Evolutionary conservation across 129 eudicot species (phyloP).

Genomic region (Lactuca sativa): DNA sequence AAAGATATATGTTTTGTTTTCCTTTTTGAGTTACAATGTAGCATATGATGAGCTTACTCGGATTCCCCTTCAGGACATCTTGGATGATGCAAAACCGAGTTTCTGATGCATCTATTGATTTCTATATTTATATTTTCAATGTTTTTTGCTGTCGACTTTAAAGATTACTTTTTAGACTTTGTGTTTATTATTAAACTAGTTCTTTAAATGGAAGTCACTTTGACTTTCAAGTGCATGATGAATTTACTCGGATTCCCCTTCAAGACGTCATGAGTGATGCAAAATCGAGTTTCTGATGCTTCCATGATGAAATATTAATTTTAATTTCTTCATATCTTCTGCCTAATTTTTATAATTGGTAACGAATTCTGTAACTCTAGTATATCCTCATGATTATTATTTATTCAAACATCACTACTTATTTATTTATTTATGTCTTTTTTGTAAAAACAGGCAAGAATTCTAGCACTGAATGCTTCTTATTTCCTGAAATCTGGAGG

Average conservation of each 20-base stretch:
- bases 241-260: constrained; percentile 80
- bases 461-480: constrained; percentile 80
- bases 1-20: neutral
- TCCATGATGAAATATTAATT: neutral
- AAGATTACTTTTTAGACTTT: neutral
- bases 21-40: neutral
- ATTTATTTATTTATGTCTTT: too few relatives aligned
- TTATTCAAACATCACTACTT: neutral
- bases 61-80: constrained; percentile 83
- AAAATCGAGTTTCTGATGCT: constrained; percentile 80
- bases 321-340: neutral
- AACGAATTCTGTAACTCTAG: neutral
- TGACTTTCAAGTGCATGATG: constrained; percentile 36
- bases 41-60: constrained; percentile 71
- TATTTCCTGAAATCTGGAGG: constrained; percentile 89
- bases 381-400: neutral
- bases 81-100: constrained; percentile 84
- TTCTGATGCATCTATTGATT: constrained; percentile 48
- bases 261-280: constrained; percentile 66
- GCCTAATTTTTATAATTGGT: neutral
- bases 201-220: neutral
- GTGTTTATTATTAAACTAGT: neutral
- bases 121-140: neutral
- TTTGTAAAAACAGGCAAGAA: constrained; percentile 61
- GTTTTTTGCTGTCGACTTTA: neutral